Base-by-base conservation (phyloP, 768 basidiomycete genomes). In the Kwoniella dendrophila region DNA sequence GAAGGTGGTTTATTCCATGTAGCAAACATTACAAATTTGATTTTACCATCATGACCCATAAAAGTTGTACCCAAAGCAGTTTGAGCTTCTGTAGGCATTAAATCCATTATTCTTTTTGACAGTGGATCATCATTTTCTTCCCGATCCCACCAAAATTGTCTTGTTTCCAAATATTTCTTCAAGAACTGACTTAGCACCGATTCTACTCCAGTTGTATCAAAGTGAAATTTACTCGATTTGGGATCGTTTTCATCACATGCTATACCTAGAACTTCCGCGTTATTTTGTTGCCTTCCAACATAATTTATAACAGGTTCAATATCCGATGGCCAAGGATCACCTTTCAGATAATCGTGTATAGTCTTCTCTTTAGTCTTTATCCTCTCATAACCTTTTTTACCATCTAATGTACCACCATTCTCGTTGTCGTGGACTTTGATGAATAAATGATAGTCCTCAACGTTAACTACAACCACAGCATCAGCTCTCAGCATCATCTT, bases 381-480 rank as follows among this genome's bases (percentile, higher is more conserved):
- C 50, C 51, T 69, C 16, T 57, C 56, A 57, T 51, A 51, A 4
- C 52, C 52, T 20, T 49, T 48, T 49, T 59, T 52, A 30, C 41
- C 32, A 20, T 67, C 57, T 22, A 45, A 5, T 27, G 24, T 24
- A 33, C 43, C 56, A 20, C 41, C 6, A 8, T 11, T 8, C 24
- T 12, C 10, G 41, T 16, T 36, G 26, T 36, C 53, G 4, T 32
- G 5, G 7, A 49, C 50, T 16, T 58, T 56, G 22, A 74, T 68
- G 51, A 63, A 78, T 7, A 78, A 57, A 20, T 74, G 67, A 34
- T 69, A 78, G 22, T 75, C 68, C n/a, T 70, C 70, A 41, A 73
- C 52, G 24, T 69, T 60, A 20, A 78, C 53, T 2, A 75, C 63
- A 16, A 62, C 69, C 1, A 78, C 66, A 0, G 70, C 66, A 44